Percentiles rank a stretch among this genome's conserved stretches.
Conservation (phyloP, 495 filamentous ascomycete genomes). For the Neurospora sp. region DNA sequence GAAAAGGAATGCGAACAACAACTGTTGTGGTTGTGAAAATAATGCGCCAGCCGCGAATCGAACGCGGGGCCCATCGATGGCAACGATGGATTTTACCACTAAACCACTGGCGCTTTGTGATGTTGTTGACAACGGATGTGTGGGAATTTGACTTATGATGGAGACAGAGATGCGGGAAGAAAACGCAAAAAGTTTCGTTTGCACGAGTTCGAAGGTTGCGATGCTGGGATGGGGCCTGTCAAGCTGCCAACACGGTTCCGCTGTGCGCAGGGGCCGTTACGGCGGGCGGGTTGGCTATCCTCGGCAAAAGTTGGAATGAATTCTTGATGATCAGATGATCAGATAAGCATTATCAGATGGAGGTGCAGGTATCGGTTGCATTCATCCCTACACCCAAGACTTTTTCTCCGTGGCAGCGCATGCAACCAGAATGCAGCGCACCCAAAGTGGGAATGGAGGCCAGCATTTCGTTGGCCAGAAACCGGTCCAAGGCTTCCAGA, state of each 20-base stretch:
- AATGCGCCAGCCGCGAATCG: constrained; percentile 40
- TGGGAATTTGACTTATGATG: not conserved
- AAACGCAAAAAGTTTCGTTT: not conserved
- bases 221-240: not conserved
- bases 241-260: no score
- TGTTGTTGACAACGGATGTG: not conserved
- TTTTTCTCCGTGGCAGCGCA: not conserved
- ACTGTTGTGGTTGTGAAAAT: not conserved
- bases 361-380: not conserved
- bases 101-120: constrained; percentile 28
- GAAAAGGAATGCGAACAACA: not conserved
- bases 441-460: not conserved
- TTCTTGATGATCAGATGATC: not conserved
- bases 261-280: not conserved
- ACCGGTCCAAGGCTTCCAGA: not conserved
- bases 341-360: not conserved
- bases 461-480: not conserved
- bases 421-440: not conserved
- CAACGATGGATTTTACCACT: constrained; percentile 47
- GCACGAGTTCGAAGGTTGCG: not conserved
- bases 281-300: not conserved
- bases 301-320: not conserved
- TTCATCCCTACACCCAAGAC: not conserved
- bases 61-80: constrained; percentile 45
- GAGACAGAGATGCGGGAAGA: not conserved